Conservation (phyloP, 257 asterid genomes). For the Solanum infundibuliforme region DNA sequence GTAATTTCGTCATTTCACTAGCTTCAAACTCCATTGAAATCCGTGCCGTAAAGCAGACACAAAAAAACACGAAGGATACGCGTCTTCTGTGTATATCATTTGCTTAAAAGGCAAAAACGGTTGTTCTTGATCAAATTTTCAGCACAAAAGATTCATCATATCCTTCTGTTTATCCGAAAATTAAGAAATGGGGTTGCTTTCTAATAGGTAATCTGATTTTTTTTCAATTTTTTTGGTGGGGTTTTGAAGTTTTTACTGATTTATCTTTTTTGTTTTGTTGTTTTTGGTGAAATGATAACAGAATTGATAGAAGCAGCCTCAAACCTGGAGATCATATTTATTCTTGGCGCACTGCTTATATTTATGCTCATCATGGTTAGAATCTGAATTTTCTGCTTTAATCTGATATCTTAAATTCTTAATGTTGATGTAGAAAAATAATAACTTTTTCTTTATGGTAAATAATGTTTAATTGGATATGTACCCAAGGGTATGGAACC, state of each 20-base stretch:
- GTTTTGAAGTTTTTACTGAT: not conserved
- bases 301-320: slow-evolving; percentile 54
- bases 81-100: not conserved
- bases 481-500: not conserved
- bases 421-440: not conserved
- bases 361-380: slow-evolving; percentile 92
- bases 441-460: not conserved
- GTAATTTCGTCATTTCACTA: not conserved
- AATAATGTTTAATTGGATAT: not conserved
- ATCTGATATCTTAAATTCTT: not conserved
- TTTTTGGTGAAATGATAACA: slow-evolving; percentile 5
- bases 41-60: not conserved
- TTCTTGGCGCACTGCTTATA: slow-evolving; percentile 84
- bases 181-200: slow-evolving; percentile 23
- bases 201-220: slow-evolving; percentile 17
- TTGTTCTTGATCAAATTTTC: not conserved
- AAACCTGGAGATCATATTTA: slow-evolving; percentile 92
- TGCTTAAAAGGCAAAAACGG: not conserved
- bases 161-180: not conserved
- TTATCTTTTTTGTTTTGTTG: not conserved
- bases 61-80: not conserved
- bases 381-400: not conserved
- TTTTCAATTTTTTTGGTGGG: not conserved
- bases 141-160: not conserved
- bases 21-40: not conserved